Evolutionary conservation across 148 eudicot species (phyloP), one percentile per base, ranked within the genome.

Genomic region (Heliamphora exappendiculata): DNA sequence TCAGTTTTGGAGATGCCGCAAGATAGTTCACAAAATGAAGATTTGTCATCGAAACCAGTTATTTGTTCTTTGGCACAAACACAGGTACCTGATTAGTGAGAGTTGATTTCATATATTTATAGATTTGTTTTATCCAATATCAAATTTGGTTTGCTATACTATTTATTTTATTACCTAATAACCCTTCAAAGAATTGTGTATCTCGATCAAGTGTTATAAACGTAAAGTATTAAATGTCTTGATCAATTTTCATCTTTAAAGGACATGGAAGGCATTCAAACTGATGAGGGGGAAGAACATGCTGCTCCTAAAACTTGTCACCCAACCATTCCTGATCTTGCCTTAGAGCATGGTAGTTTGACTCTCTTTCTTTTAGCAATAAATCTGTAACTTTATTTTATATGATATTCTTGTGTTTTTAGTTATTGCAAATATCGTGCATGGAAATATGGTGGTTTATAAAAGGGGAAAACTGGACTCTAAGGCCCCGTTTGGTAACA

Each of bases 81-180:
- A 79, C 70, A 82, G 87, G 87, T 85, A 82, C 37, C 39, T 80
- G 19, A 22, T 64, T 70, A 2, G 17, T 42, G 31, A 41, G 19
- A 60, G 36, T 77, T 58, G 64, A 36, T 67, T 36, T 22, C 2
- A 33, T 66, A 50, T 49, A 22, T 20, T 26, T 33, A n/a, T 19
- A 34, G 8, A 3, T 49, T 26, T 17, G 17, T 60, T 13, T 62
- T 31, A 31, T 62, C 17, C 31, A 26, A 19, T 3, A 3, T 10
- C 51, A 57, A 60, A 34, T 31, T 12, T 31, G 45, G 29, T 62
- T 20, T 31, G 70, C 50, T 57, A 24, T 57, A 22, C 20, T 50
- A 22, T n/a, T 9, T 22, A n/a, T 14, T 9, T 1, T 31, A 72
- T 33, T 14, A 39, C 45, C 36, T 69, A 47, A 47, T 1, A 34